A percentile compares a stretch with the other conserved stretches of the same genome.
Conservation (phyloP, 1,284 basidiomycete species). For the Ustilago sp. region DNA sequence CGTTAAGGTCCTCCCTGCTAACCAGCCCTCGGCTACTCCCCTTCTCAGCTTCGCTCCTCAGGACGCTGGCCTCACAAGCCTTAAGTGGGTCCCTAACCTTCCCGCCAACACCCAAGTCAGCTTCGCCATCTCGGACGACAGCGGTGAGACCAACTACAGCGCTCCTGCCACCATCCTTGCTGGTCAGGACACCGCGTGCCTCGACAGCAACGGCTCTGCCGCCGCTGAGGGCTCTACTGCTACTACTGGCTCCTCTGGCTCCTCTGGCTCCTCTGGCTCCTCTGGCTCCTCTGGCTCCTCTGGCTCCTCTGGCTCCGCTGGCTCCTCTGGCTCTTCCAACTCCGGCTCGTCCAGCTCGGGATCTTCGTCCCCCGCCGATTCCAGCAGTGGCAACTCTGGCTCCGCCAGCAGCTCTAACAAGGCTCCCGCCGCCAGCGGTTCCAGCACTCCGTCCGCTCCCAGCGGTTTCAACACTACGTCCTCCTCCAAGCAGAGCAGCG, state of each 20-base stretch:
- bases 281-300: constrained; percentile 10
- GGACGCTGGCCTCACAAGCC: constrained; percentile 19
- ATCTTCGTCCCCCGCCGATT: constrained; percentile 5
- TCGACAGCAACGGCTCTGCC: constrained; percentile 17
- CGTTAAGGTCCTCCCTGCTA: constrained; percentile 33
- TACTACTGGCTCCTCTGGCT: constrained; percentile 16
- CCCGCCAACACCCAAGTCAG: constrained; percentile 32
- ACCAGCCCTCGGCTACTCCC: constrained; percentile 40
- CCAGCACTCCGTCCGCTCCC: constrained; percentile 4
- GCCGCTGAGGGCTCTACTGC: constrained; percentile 24
- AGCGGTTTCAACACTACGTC: constrained; percentile 5
- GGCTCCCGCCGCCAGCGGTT: constrained; percentile 3
- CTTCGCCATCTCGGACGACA: constrained; percentile 39
- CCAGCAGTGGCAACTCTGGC: neutral
- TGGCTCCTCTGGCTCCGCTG: constrained; percentile 4
- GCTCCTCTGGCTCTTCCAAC: neutral
- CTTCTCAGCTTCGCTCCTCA: constrained; percentile 37
- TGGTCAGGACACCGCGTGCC: constrained; percentile 36
- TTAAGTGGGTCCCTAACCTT: constrained; percentile 44
- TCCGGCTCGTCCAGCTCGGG: constrained; percentile 13
- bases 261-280: constrained; percentile 8
- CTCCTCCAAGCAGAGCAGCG: constrained; percentile 30
- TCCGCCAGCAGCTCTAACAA: constrained; percentile 10
- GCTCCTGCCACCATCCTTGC: constrained; percentile 26
- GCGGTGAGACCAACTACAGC: constrained; percentile 35